phyloP scores from a whole-genome alignment of 495 filamentous ascomycete species.

The Peziza echinospora region DNA sequence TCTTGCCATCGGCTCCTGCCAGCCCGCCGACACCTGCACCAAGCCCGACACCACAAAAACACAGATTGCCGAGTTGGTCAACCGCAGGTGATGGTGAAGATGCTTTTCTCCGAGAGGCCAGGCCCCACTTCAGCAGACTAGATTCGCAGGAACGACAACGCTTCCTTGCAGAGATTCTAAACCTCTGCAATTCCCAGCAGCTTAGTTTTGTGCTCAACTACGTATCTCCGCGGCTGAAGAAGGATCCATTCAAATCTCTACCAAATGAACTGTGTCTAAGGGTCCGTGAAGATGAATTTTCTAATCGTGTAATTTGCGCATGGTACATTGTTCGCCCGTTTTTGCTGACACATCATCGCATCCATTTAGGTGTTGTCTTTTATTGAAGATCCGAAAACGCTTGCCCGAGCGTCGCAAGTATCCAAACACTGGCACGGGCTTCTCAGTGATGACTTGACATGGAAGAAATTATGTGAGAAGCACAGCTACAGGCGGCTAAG shows the following conservation, averaged over 20 bases:
- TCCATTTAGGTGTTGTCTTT: conserved; percentile 39
- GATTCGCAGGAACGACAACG: conserved; percentile 29
- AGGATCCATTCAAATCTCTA: conserved; percentile 76
- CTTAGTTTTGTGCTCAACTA: conserved; percentile 88
- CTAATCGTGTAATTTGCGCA: no score
- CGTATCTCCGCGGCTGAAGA: conserved; percentile 77
- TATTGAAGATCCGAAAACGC: conserved; percentile 80
- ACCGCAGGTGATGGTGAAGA: conserved; percentile 19
- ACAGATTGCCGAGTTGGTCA: conserved; percentile 19
- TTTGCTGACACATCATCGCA: neutral
- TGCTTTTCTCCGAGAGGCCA: conserved; percentile 17
- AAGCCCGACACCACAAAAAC: conserved; percentile 18
- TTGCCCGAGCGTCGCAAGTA: conserved; percentile 81
- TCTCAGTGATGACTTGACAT: conserved; percentile 86
- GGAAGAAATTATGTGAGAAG: conserved; percentile 90
- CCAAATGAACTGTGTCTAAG: conserved; percentile 82
- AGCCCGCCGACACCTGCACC: conserved; percentile 20
- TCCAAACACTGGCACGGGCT: conserved; percentile 83
- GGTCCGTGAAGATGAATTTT: no score
- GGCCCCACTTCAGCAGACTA: conserved; percentile 18
- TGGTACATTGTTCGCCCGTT: no score
- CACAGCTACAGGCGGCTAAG: conserved; percentile 52
- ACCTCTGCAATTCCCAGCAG: conserved; percentile 79
- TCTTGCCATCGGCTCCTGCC: conserved; percentile 18
- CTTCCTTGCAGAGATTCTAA: conserved; percentile 63